Evolutionary conservation across 129 eudicot genomes (phyloP).

Genomic region (Helichrysum umbraculigerum): DNA sequence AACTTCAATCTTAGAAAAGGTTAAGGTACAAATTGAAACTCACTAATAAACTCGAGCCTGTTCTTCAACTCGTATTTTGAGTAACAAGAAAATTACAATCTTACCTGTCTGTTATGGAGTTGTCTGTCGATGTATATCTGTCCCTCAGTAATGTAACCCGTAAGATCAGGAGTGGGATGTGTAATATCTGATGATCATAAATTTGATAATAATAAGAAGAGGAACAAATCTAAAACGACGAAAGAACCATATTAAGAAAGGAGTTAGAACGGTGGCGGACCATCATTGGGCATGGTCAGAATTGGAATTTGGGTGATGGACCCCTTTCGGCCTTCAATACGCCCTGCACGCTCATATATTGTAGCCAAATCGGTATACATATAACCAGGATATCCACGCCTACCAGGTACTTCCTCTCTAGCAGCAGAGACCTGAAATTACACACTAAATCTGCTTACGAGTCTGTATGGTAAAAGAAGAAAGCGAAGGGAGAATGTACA

Average conservation of each 20-base stretch:
- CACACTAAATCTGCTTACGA: neutral
- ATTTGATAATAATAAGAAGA: neutral
- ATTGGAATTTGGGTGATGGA: constrained; percentile 97
- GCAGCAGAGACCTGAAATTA: constrained; percentile 88
- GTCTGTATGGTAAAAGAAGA: neutral
- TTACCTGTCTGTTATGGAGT: constrained; percentile 92
- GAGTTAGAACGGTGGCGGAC: constrained; percentile 24
- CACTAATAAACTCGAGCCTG: neutral
- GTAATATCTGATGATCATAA: constrained; percentile 71
- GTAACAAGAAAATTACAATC: neutral
- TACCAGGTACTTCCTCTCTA: constrained; percentile 99
- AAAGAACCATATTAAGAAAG: neutral
- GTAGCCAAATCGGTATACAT: constrained; percentile 99
- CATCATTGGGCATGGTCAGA: constrained; percentile 97
- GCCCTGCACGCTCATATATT: constrained; percentile 94
- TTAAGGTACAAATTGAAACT: neutral
- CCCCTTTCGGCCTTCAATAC: constrained; percentile 95
- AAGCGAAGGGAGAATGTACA: neutral
- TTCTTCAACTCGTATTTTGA: neutral
- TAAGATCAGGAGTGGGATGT: constrained; percentile 99
- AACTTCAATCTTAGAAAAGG: neutral
- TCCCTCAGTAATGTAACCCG: constrained; percentile 98
- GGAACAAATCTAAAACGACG: neutral
- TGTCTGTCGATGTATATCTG: constrained; percentile 96
- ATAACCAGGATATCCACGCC: constrained; percentile 99